These are phyloP conservation scores for Triticum dicoccoides DNA, from an alignment of 176 grass and related monocot genomes.

Conservation along the genomic window DNA sequence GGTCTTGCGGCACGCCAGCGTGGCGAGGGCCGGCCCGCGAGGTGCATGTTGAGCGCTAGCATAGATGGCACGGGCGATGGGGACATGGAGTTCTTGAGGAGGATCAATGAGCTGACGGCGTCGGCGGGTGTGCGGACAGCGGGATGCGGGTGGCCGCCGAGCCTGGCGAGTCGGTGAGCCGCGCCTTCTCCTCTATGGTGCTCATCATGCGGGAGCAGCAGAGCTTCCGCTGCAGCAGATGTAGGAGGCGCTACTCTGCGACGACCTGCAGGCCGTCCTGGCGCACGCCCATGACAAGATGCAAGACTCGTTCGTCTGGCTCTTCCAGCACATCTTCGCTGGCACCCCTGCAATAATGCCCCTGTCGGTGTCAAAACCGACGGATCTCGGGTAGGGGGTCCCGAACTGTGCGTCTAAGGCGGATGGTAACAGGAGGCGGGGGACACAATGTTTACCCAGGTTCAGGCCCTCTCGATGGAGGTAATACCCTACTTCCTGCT, in stretches of 20 bases:
- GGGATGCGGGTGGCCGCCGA: slow-evolving; percentile 36
- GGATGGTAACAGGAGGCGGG: no score
- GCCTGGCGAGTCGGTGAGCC: slow-evolving; percentile 50
- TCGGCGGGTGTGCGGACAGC: not conserved
- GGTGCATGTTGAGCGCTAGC: slow-evolving; percentile 40
- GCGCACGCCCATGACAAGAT: slow-evolving; percentile 63
- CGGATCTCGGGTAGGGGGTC: no score
- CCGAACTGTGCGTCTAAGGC: no score
- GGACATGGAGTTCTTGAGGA: slow-evolving; percentile 53
- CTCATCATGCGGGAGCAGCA: slow-evolving; percentile 88
- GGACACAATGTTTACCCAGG: no score
- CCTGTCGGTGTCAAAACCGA: not conserved
- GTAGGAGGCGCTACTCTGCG: slow-evolving; percentile 46
- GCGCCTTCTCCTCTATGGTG: slow-evolving; percentile 91
- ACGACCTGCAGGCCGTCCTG: slow-evolving; percentile 65
- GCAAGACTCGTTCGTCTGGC: slow-evolving; percentile 89
- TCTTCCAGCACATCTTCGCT: slow-evolving; percentile 94
- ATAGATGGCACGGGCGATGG: slow-evolving; percentile 39
- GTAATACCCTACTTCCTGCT: no score
- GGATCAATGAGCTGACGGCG: slow-evolving; percentile 56
- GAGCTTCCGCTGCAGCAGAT: slow-evolving; percentile 72
- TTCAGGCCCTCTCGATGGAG: no score
- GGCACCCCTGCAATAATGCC: slow-evolving; percentile 82
- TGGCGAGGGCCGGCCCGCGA: not conserved
- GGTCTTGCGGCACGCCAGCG: not conserved